A percentile compares a stretch with the other conserved stretches of the same genome.
Evolutionary conservation across 176 grass and related monocot genomes (phyloP).

Genomic region (Eragrostis curvula): DNA sequence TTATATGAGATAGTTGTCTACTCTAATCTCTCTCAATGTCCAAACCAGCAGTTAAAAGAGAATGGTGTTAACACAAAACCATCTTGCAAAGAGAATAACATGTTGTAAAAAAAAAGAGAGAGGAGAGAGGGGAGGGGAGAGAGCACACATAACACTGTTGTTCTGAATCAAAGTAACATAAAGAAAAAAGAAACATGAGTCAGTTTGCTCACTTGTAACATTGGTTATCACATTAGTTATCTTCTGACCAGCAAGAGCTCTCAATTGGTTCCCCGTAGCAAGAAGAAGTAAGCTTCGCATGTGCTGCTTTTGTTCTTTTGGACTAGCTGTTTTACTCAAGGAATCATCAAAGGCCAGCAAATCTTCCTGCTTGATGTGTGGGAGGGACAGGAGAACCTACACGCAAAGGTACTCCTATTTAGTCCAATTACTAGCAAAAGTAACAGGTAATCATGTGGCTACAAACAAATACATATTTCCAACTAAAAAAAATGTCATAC

Average conservation of each 20-base stretch:
- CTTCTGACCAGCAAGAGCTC: constrained; percentile 89
- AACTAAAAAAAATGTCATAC: not conserved
- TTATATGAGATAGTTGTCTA: not conserved
- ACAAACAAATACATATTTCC: not conserved
- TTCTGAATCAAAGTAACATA: not conserved
- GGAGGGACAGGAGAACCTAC: constrained; percentile 84
- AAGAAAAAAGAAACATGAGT: not conserved
- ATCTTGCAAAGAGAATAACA: not conserved
- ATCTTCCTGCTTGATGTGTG: constrained; percentile 76
- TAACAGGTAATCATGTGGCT: not conserved
- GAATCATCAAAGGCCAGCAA: constrained; percentile 87
- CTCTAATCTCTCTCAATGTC: not conserved
- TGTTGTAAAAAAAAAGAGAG: not conserved
- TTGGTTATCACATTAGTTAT: constrained; percentile 90
- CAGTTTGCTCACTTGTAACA: constrained; percentile 73
- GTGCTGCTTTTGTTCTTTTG: constrained; percentile 89
- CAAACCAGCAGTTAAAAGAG: not conserved
- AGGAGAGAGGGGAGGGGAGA: too few relatives aligned
- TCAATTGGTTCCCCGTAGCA: constrained; percentile 91
- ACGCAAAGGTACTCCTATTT: constrained; percentile 36
- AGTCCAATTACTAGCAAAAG: constrained; percentile 3
- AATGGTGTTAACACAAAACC: not conserved
- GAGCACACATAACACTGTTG: not conserved
- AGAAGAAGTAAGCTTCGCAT: constrained; percentile 89
- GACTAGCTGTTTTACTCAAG: constrained; percentile 85